A percentile compares a stretch with the other conserved stretches of the same genome.
phyloP scores from a whole-genome alignment of 352 stramenopile species.

The Globisporangium emineosum region DNA sequence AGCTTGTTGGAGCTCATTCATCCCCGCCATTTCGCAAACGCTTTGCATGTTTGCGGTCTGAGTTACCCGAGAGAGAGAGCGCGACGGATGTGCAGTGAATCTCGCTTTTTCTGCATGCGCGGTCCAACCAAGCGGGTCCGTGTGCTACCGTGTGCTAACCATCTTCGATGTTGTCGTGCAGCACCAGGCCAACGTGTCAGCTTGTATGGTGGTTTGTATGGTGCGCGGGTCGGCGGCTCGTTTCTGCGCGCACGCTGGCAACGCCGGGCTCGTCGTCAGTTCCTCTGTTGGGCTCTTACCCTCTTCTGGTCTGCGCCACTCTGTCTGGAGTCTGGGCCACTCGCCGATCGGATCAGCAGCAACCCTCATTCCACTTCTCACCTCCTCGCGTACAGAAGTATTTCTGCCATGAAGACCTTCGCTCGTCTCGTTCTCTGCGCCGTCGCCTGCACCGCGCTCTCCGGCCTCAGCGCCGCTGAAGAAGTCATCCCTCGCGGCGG shows the following conservation, averaged over 20 bases:
- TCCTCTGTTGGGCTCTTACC: neutral
- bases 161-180: conserved; percentile 3
- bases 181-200: conserved; percentile 7
- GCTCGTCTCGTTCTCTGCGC: conserved; percentile 14
- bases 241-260: conserved; percentile 6
- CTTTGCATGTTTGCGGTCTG: neutral
- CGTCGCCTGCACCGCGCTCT: conserved; percentile 9
- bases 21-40: neutral
- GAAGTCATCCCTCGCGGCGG: conserved; percentile 14
- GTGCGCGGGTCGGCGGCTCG: neutral
- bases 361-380: conserved; percentile 14
- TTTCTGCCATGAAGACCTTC: conserved; percentile 14
- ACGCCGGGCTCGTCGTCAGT: neutral
- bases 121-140: no score
- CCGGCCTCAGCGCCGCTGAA: conserved; percentile 1
- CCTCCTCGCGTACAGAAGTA: conserved; percentile 11
- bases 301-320: neutral
- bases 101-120: neutral
- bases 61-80: neutral
- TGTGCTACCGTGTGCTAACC: neutral
- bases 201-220: conserved; percentile 8
- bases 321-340: neutral
- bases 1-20: neutral
- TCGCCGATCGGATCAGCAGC: neutral
- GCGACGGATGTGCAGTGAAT: neutral